phyloP scores from a whole-genome alignment of 352 stramenopile genomes.

The Phytophthora sojae region DNA sequence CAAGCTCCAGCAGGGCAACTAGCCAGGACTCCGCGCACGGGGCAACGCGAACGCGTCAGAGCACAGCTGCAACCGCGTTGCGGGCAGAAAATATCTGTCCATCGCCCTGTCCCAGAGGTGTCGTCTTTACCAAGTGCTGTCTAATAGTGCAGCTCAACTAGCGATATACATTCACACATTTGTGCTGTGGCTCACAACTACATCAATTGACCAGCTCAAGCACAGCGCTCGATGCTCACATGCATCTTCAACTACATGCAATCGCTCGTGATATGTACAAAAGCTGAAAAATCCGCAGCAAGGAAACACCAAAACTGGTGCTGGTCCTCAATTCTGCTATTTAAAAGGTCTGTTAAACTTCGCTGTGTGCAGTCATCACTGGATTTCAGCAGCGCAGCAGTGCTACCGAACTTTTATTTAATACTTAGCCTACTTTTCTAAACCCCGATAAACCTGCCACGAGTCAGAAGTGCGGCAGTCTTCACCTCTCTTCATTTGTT shows the following conservation, averaged over 20 bases:
- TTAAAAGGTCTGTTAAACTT: background rate
- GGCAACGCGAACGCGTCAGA: too few relatives aligned
- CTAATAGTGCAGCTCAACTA: background rate
- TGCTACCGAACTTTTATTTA: background rate
- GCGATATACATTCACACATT: too few relatives aligned
- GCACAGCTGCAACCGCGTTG: background rate
- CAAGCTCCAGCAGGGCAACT: too few relatives aligned
- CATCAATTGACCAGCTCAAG: too few relatives aligned
- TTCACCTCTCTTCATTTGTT: conserved; percentile 22
- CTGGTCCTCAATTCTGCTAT: background rate
- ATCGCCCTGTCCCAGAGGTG: conserved; percentile 10
- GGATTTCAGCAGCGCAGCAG: background rate
- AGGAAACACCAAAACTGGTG: background rate
- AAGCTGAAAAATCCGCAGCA: background rate
- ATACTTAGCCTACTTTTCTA: background rate
- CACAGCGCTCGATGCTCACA: background rate
- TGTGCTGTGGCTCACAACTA: too few relatives aligned
- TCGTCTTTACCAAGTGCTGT: conserved; percentile 8
- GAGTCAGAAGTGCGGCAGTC: conserved; percentile 1
- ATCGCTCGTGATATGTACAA: background rate
- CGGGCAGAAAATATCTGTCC: conserved; percentile 6
- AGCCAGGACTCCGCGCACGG: too few relatives aligned
- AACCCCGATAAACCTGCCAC: background rate
- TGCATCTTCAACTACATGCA: background rate
- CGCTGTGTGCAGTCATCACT: background rate